Base-by-base conservation (phyloP, 2,329 filamentous ascomycete genomes). In the Lasiodiplodia gonubiensis region DNA sequence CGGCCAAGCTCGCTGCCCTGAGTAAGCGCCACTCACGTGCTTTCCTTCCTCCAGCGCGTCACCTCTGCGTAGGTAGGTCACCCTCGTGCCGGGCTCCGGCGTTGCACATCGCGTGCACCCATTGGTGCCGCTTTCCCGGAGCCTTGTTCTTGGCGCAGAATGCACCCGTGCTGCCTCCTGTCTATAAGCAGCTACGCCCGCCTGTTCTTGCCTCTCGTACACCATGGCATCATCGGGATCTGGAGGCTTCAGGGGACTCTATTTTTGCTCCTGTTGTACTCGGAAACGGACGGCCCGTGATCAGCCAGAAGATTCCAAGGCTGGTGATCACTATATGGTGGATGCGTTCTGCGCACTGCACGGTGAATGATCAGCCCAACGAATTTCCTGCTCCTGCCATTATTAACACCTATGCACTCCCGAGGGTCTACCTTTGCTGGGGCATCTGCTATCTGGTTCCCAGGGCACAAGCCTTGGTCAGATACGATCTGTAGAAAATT, bases 271-370 rank as follows among this genome's bases (percentile, higher is more conserved):
- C 57, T 61, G 49, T 61, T 33, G 30, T 33, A 33, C 30, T n/a
- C 37, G 25, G 27, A 27, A 49, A 49, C 39, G 39, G 39, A 14
- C 25, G 39, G 57, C 57, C 57, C 57, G 57, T 49, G 39, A 23
- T 33, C 57, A 49, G 37, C 57, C 21, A 48, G 57, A 61, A 61
- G 57, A 61, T 48, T 61, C 39, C 57, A 49, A 48, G 8, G 39
- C 16, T 14, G 57, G 25, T 48, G 57, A 49, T 61, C 57, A 61
- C 57, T 16, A 42, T 6, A n/a, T 48, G 57, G 57, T 23, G 39
- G 39, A 61, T 61, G 57, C 57, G 57, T 61, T 10, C 39, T 61
- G 57, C 46, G 57, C 57, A 61, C 57, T 33, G 57, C 57, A 61
- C 57, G 57, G 55, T 46, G 55, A 30, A 59, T 46, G 55, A 59